Evolutionary conservation across 106 monocot species (phyloP).

Genomic region (Allium fistulosum): DNA sequence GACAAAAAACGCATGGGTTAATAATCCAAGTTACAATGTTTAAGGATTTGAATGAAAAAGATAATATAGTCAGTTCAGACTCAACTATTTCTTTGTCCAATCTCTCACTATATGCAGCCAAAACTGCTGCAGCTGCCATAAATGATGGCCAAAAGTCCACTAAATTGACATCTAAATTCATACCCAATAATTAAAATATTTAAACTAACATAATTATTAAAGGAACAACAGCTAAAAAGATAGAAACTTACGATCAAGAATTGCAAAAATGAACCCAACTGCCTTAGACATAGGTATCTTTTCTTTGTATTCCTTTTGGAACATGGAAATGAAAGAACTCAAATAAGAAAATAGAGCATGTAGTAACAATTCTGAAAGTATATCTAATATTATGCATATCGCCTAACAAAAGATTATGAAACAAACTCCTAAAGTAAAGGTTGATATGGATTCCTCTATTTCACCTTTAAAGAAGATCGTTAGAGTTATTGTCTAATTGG

Average conservation of each 20-base stretch:
- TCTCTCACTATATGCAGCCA: neutral
- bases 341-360: too few relatives aligned
- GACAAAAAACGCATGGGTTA: too few relatives aligned
- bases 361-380: too few relatives aligned
- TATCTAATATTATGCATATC: too few relatives aligned
- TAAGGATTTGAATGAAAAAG: neutral
- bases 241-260: constrained; percentile 38
- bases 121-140: constrained; percentile 3
- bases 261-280: constrained; percentile 26
- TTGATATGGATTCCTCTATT: too few relatives aligned
- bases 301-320: constrained; percentile 4
- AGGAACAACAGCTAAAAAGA: neutral
- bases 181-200: neutral
- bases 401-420: too few relatives aligned
- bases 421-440: too few relatives aligned
- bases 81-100: constrained; percentile 1
- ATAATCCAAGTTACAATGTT: too few relatives aligned
- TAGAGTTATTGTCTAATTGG: too few relatives aligned
- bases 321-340: constrained; percentile 10
- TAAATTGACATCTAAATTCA: constrained; percentile 3
- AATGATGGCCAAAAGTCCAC: neutral
- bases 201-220: neutral
- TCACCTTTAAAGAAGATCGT: too few relatives aligned
- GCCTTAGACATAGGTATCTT: constrained; percentile 29
- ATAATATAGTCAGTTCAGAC: constrained; percentile 1